Evolutionary conservation across 805 yeast species (phyloP), one percentile per base, ranked within the genome.

Genomic region (Hanseniaspora pseudoguilliermondii): DNA sequence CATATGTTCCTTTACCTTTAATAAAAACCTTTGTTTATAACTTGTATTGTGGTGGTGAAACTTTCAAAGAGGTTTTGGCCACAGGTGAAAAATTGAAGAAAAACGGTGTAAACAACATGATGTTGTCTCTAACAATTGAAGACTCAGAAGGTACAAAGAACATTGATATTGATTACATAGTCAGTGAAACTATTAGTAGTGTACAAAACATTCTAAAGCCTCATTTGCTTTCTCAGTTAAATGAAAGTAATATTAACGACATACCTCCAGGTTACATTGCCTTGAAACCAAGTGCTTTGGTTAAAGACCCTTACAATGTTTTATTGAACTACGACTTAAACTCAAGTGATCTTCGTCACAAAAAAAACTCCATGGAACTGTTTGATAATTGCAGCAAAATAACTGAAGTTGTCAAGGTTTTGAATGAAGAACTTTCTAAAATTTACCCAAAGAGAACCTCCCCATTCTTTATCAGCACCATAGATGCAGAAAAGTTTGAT

Each of bases 241-340:
- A 70, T 44, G 63, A 71, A 5, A 47, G 68, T 54, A 74, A 75
- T 60, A 72, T 83, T 60, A 83, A 86, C 66, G 75, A 79, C 16
- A 79, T 91, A 35, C 89, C 95, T 10, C 87, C 96, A 2, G 96
- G 96, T 27, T 90, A 87, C 69, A 86, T 88, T 57, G 97, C 96
- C 2, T 73, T 90, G 65, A 90, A 90, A 71, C 97, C 97, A 49
- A 86, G 96, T 27, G 97, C 97, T 2, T 75, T 91, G 60, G 81
- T 86, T 57, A 73, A 78, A 39, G 78, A 86, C 66, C 95, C 96
- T 2, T 84, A 86, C 15, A 75, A 79, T 21, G 85, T 86, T 10
- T 74, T 90, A 63, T 73, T 75, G 58, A 75, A 86, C 71, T 86
- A 72, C 69, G 63, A 73, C 57, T 20, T 40, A n/a, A 18, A 55